Evolutionary conservation across 179 eudicot genomes (phyloP).

Genomic region (Corrigiola litoralis): DNA sequence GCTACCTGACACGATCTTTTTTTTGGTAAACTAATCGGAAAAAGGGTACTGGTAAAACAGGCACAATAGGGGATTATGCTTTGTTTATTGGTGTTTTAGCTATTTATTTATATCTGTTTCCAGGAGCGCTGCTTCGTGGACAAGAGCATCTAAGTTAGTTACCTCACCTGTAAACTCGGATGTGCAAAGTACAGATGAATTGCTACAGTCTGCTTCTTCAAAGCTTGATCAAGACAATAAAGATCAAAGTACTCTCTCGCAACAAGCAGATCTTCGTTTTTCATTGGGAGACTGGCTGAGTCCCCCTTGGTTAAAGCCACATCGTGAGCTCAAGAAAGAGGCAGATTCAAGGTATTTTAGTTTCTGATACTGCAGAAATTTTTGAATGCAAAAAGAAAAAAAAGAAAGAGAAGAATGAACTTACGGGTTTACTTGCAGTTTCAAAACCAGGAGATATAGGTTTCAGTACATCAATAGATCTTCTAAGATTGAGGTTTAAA

Average conservation of each 20-base stretch:
- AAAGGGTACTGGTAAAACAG: not conserved
- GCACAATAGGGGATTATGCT: not conserved
- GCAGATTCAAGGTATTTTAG: conserved; percentile 42
- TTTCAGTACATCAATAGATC: too few relatives aligned
- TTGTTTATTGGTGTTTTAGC: not conserved
- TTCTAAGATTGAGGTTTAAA: too few relatives aligned
- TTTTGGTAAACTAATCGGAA: too few relatives aligned
- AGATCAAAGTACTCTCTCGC: conserved; percentile 25
- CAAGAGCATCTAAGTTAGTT: conserved; percentile 45
- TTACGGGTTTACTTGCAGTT: too few relatives aligned
- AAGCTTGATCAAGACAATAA: conserved; percentile 29
- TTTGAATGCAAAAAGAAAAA: not conserved
- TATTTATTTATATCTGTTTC: conserved; percentile 13
- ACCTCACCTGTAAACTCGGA: conserved; percentile 27
- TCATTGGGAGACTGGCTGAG: conserved; percentile 70
- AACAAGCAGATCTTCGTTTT: conserved; percentile 38
- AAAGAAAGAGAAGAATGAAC: too few relatives aligned
- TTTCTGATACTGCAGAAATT: not conserved
- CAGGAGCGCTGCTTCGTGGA: conserved; percentile 82
- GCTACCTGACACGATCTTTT: not conserved
- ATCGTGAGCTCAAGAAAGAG: conserved; percentile 24
- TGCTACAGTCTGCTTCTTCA: conserved; percentile 29
- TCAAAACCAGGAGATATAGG: too few relatives aligned
- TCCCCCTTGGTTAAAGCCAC: conserved; percentile 55
- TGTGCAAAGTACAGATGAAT: conserved; percentile 19